These are phyloP conservation scores for Boletus edulis DNA, from an alignment of 768 basidiomycete genomes.

Conservation along the genomic window DNA sequence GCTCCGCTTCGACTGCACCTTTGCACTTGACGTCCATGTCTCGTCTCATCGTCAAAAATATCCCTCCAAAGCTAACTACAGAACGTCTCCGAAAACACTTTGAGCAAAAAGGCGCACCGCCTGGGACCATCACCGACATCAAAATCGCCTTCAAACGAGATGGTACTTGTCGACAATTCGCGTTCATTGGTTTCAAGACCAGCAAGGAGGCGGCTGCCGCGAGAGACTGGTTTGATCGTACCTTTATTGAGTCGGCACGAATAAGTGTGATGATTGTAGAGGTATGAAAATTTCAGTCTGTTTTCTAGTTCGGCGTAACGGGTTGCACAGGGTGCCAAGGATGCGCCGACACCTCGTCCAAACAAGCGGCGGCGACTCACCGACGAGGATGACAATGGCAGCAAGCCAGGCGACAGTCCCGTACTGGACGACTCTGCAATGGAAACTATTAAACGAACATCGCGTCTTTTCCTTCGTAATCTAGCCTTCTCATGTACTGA, in stretches of 20 bases:
- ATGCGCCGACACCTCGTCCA: slow-evolving; percentile 64
- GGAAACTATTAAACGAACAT: slow-evolving; percentile 64
- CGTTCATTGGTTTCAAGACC: slow-evolving; percentile 88
- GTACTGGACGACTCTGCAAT: slow-evolving; percentile 33
- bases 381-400: slow-evolving; percentile 41
- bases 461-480: slow-evolving; percentile 91
- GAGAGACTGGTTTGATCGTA: slow-evolving; percentile 80
- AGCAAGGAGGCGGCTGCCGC: slow-evolving; percentile 72
- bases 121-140: slow-evolving; percentile 79
- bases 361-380: slow-evolving; percentile 67
- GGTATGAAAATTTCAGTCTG: slow-evolving; percentile 37
- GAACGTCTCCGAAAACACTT: slow-evolving; percentile 68
- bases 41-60: slow-evolving; percentile 78
- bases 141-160: slow-evolving; percentile 75
- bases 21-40: slow-evolving; percentile 51
- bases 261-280: slow-evolving; percentile 76
- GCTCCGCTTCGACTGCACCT: background rate
- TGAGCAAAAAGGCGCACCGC: slow-evolving; percentile 54
- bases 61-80: slow-evolving; percentile 68
- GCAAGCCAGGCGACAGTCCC: slow-evolving; percentile 3
- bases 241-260: slow-evolving; percentile 77
- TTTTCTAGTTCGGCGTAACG: slow-evolving; percentile 2
- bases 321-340: slow-evolving; percentile 57
- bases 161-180: slow-evolving; percentile 84
- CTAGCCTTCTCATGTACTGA: slow-evolving; percentile 83